Conservation (phyloP, 331 rosid species). For the Stylosanthes scabra region DNA sequence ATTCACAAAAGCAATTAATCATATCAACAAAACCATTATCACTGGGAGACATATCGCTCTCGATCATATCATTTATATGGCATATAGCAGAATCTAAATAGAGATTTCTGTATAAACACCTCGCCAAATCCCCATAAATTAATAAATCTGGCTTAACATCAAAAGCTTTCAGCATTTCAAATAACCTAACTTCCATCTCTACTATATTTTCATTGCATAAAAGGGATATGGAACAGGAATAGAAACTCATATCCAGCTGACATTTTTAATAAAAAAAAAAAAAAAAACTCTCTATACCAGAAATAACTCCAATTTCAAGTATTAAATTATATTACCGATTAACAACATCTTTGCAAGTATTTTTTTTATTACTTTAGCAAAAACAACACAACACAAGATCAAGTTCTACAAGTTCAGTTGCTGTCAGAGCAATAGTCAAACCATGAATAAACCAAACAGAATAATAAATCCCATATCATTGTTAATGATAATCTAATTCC, state of each 20-base stretch:
- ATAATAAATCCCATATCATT: no score
- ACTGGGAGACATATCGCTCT: conserved; percentile 45
- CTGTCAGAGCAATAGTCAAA: no score
- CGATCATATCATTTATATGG: conserved; percentile 63
- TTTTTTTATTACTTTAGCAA: no score
- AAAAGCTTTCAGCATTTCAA: conserved; percentile 70
- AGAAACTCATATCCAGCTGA: conserved; percentile 70
- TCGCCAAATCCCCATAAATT: conserved; percentile 54
- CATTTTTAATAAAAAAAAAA: conserved; percentile 41
- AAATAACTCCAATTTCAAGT: conserved; percentile 74
- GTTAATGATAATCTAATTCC: no score
- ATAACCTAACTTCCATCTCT: conserved; percentile 63
- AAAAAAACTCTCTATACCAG: conserved; percentile 54
- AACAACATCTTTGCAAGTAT: no score
- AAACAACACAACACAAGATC: no score
- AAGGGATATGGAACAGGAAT: conserved; percentile 61
- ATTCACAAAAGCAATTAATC: conserved; percentile 57
- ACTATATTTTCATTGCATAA: conserved; percentile 67
- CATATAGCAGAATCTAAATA: conserved; percentile 53
- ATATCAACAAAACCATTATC: conserved; percentile 46
- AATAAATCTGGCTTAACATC: conserved; percentile 53
- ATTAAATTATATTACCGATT: no score
- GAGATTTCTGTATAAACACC: conserved; percentile 67
- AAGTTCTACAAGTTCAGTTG: no score
- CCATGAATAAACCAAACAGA: no score